These are phyloP conservation scores for Fusarium graminum DNA, from an alignment of 2,329 filamentous ascomycete species.

Conservation along the genomic window DNA sequence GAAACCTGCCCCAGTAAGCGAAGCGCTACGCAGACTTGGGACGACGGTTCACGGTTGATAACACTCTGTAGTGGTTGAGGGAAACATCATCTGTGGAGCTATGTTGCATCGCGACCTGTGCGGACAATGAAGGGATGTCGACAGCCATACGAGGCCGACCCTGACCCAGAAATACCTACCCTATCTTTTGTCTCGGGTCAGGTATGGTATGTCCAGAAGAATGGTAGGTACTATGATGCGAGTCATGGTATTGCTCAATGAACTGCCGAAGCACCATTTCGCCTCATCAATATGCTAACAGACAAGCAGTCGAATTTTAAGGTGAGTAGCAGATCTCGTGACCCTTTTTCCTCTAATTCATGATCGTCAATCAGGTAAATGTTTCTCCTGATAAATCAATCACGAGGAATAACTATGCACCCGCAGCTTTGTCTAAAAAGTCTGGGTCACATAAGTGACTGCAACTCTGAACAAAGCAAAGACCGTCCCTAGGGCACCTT, in stretches of 20 bases:
- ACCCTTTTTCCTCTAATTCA: no score
- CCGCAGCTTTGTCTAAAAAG: no score
- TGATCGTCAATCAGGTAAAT: no score
- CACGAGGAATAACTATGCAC: no score
- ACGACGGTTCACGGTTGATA: neutral
- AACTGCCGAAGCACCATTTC: neutral
- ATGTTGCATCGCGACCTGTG: neutral
- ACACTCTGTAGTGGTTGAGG: neutral
- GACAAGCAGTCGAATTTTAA: no score
- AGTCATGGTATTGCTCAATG: neutral
- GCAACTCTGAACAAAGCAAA: no score
- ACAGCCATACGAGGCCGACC: neutral
- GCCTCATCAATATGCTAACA: no score
- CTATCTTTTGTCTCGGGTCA: neutral
- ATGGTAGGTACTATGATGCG: neutral
- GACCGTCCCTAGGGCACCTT: no score
- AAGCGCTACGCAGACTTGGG: neutral
- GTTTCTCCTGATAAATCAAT: no score
- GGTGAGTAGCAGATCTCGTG: no score
- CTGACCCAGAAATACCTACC: neutral
- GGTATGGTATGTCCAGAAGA: neutral
- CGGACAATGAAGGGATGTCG: neutral
- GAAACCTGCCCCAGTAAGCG: conserved; percentile 14
- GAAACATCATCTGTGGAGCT: neutral
- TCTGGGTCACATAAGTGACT: no score